phyloP scores from a whole-genome alignment of 257 asterid species.

The Misopates orontium region DNA sequence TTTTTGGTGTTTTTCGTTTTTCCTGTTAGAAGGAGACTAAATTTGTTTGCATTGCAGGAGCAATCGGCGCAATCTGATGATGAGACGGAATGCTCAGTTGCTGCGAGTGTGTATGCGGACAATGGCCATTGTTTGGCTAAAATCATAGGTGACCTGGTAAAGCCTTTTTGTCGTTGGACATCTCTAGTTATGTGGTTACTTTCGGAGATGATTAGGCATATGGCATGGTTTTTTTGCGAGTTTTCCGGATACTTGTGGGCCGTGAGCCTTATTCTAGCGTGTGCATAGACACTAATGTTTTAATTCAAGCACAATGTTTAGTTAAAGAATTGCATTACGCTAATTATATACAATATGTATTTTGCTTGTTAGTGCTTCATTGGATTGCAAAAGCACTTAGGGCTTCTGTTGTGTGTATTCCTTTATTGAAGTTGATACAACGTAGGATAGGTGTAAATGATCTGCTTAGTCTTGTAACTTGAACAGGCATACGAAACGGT shows the following conservation, averaged over 20 bases:
- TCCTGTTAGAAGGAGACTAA: background rate
- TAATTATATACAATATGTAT: background rate
- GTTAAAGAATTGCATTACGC: background rate
- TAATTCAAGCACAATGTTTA: too few species aligned
- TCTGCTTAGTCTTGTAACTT: background rate
- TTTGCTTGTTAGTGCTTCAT: conserved; percentile 9
- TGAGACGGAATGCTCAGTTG: conserved; percentile 25
- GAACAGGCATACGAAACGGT: background rate
- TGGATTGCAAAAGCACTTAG: background rate
- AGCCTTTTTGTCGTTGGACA: conserved; percentile 14
- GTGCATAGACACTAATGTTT: background rate
- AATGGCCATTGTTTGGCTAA: conserved; percentile 47
- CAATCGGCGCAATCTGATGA: conserved; percentile 28
- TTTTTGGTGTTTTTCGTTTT: background rate
- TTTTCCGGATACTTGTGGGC: background rate
- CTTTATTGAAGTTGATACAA: background rate
- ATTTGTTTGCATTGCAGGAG: conserved; percentile 43
- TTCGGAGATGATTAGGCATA: background rate
- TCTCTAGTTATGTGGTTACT: background rate
- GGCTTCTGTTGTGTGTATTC: background rate
- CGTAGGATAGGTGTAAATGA: background rate
- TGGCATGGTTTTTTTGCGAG: background rate
- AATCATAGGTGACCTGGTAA: conserved; percentile 55
- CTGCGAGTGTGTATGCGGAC: conserved; percentile 30
- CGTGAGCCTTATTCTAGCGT: background rate